Evolutionary conservation across 352 stramenopile species (phyloP).

Genomic region (Blastocystis hominis): DNA sequence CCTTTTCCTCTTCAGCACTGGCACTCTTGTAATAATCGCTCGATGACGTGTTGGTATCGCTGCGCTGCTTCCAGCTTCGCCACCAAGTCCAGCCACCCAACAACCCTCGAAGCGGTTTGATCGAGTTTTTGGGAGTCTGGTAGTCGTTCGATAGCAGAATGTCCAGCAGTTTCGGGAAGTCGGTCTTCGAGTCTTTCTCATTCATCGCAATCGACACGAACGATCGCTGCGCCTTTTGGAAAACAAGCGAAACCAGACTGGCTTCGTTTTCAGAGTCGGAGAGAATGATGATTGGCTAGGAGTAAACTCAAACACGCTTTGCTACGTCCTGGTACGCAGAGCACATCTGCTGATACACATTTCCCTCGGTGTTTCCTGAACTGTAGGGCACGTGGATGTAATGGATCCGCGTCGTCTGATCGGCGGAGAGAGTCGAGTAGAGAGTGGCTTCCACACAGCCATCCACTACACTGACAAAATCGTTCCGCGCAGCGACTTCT

Average conservation of each 20-base stretch:
- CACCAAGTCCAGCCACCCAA: slow-evolving; percentile 53
- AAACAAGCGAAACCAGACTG: neutral
- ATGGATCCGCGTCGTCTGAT: neutral
- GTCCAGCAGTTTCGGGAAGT: slow-evolving; percentile 33
- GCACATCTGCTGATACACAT: neutral
- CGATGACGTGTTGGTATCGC: slow-evolving; percentile 12
- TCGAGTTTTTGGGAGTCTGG: neutral
- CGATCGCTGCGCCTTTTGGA: neutral
- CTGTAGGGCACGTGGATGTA: slow-evolving; percentile 26
- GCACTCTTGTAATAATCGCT: slow-evolving; percentile 41
- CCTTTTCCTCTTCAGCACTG: neutral
- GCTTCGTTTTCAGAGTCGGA: slow-evolving; percentile 20
- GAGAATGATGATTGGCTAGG: slow-evolving; percentile 31
- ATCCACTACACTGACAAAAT: slow-evolving; percentile 27
- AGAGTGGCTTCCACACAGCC: slow-evolving; percentile 36
- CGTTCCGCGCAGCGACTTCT: slow-evolving; percentile 10
- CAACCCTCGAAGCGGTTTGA: neutral
- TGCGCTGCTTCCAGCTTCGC: neutral
- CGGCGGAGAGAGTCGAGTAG: slow-evolving; percentile 14
- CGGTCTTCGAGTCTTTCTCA: neutral
- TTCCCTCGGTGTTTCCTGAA: neutral
- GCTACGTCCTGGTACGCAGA: neutral
- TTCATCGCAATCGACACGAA: slow-evolving; percentile 1
- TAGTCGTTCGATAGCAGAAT: slow-evolving; percentile 47
- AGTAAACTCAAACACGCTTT: neutral